Conservation (phyloP, 1,284 basidiomycete species). For the Ganoderma lucidum region DNA sequence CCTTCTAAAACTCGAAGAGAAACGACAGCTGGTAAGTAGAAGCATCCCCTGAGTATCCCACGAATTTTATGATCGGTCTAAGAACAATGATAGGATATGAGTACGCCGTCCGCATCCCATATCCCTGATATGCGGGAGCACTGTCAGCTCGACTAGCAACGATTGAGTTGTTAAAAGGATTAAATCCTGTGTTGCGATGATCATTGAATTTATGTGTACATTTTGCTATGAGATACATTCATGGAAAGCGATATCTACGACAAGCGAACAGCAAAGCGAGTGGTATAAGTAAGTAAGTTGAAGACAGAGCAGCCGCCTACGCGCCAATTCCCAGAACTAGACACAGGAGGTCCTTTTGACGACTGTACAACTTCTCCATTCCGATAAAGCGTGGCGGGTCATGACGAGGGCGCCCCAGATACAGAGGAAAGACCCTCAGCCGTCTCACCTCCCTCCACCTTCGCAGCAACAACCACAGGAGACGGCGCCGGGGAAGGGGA, state of each 20-base stretch:
- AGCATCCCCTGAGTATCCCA: too few species aligned
- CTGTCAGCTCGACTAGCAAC: too few species aligned
- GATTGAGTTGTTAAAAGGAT: too few species aligned
- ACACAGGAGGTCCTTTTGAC: not conserved
- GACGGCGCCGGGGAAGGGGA: not conserved
- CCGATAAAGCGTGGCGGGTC: not conserved
- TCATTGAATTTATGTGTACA: not conserved
- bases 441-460: not conserved
- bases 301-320: not conserved
- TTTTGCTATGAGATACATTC: constrained; percentile 1
- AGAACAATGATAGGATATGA: too few species aligned
- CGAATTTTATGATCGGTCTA: too few species aligned
- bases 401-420: not conserved
- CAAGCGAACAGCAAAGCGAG: not conserved
- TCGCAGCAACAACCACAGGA: not conserved
- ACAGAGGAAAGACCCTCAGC: not conserved
- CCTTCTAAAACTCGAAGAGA: too few species aligned
- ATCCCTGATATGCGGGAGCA: too few species aligned
- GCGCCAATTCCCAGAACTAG: not conserved
- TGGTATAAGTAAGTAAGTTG: not conserved
- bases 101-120: too few species aligned
- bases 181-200: not conserved
- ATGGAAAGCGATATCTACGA: not conserved
- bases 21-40: too few species aligned
- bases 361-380: not conserved